Conservation (phyloP, 768 basidiomycete genomes). For the Leccinellum albellum region DNA sequence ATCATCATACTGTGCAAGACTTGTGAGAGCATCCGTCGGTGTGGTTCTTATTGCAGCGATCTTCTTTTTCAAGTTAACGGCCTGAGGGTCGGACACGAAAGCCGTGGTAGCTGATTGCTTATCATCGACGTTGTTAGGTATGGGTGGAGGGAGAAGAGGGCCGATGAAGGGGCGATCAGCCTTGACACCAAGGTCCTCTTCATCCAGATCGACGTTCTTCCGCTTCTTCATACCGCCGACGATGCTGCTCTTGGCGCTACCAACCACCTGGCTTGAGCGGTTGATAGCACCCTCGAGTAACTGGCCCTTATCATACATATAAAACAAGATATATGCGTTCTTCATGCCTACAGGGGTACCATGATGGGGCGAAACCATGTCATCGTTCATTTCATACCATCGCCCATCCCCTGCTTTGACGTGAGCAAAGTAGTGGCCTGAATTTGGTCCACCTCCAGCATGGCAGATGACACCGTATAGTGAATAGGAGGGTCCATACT, state of each 20-base stretch:
- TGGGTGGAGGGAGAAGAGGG: slow-evolving; percentile 55
- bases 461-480: slow-evolving; percentile 93
- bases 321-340: slow-evolving; percentile 93
- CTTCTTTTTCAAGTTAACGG: slow-evolving; percentile 48
- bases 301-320: slow-evolving; percentile 78
- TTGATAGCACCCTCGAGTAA: slow-evolving; percentile 59
- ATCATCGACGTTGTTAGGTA: slow-evolving; percentile 18
- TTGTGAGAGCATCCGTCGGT: slow-evolving; percentile 34
- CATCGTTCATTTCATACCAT: slow-evolving; percentile 97
- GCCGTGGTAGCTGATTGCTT: slow-evolving; percentile 15
- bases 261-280: slow-evolving; percentile 16
- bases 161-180: slow-evolving; percentile 57
- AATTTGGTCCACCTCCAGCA: slow-evolving; percentile 88
- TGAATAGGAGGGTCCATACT: slow-evolving; percentile 74
- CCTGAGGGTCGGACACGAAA: slow-evolving; percentile 46
- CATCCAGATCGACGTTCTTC: slow-evolving; percentile 44
- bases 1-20: slow-evolving; percentile 41
- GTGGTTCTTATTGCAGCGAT: slow-evolving; percentile 39
- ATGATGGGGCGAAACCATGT: slow-evolving; percentile 49
- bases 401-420: slow-evolving; percentile 64
- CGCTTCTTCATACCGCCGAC: slow-evolving; percentile 47
- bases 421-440: slow-evolving; percentile 91
- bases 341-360: slow-evolving; percentile 56
- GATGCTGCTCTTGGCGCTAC: slow-evolving; percentile 35
- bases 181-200: slow-evolving; percentile 48